Base-by-base conservation (phyloP, 2,329 filamentous ascomycete genomes). In the Ceratocystis cacaofunesta region DNA sequence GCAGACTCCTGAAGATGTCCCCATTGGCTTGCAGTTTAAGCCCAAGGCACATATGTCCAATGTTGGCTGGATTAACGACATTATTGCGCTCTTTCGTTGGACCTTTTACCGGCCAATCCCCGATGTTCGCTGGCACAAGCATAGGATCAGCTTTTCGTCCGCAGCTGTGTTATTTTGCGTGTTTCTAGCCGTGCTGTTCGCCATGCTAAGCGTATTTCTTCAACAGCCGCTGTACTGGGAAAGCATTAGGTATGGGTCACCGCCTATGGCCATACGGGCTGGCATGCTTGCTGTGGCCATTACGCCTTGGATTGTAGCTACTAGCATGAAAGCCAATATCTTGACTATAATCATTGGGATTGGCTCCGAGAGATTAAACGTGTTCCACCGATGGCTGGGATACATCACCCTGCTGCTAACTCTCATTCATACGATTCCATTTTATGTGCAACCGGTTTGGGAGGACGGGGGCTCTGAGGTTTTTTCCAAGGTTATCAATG, bases 281-380 rank as follows among this genome's bases (percentile, higher is more conserved):
- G 92, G 92, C 61, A 96, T 96, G 92, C 84, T 96, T 66, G 86
- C 92, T 12, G 87, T 96, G 15, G 89, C 92, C 12, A 83, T 96
- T 80, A 87, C 94, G 58, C 92, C 92, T 0, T 96, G 92, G 91
- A 92, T 96, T 69, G 79, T 96, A 62, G 90, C 87, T 19, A 85
- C 94, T 10, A 90, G 89, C 72, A 95, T 90, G 80, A 96, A 96
- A 75, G 88, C 90, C 17, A 97, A 96, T 72, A 72, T 96, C 41
- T 82, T 97, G 65, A 87, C 88, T 0, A 76, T 92, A 65, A 76
- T 96, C 66, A 96, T 92, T 3, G 92, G 92, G 15, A 92, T 97
- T 69, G 90, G 91, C 2, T 92, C 94, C 46, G 92, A 97, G 73
- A 82, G 92, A 61, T 81, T 97, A 62, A 96, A 96, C 70, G 92